Conservation (phyloP, 768 basidiomycete genomes). For the Leccinum incarnatum region DNA sequence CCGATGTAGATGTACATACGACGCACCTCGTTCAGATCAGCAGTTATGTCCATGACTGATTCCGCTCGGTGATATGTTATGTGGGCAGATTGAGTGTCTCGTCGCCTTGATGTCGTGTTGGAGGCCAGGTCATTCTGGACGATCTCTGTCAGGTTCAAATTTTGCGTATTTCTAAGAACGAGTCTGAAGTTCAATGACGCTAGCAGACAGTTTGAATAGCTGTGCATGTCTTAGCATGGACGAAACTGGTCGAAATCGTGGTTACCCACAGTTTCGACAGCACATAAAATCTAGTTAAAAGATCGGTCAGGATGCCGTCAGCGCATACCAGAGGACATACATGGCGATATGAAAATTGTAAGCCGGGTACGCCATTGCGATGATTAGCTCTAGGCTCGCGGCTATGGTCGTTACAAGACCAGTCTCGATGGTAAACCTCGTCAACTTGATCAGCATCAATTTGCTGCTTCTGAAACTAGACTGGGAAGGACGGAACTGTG, state of each 20-base stretch:
- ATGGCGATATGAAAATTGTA: slow-evolving; percentile 17
- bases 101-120: not conserved
- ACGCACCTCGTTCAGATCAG: not conserved
- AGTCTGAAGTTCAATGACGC: not conserved
- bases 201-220: not conserved
- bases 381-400: slow-evolving; percentile 14
- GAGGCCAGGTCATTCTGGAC: not conserved
- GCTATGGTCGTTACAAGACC: slow-evolving; percentile 22
- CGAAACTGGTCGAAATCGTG: not conserved
- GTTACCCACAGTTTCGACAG: not conserved
- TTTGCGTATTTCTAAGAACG: not conserved
- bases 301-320: not conserved
- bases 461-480: slow-evolving; percentile 1
- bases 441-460: slow-evolving; percentile 9
- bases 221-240: not conserved
- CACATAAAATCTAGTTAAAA: not conserved
- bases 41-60: not conserved
- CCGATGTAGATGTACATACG: not conserved
- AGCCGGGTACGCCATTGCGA: not conserved
- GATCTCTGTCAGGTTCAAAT: not conserved
- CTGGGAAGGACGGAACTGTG: slow-evolving; percentile 16
- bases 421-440: slow-evolving; percentile 23
- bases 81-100: not conserved
- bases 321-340: slow-evolving; percentile 6
- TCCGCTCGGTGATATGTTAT: not conserved